Base-by-base conservation (phyloP, 169 alveolate genomes). In the Cryptosporidium bovis region DNA sequence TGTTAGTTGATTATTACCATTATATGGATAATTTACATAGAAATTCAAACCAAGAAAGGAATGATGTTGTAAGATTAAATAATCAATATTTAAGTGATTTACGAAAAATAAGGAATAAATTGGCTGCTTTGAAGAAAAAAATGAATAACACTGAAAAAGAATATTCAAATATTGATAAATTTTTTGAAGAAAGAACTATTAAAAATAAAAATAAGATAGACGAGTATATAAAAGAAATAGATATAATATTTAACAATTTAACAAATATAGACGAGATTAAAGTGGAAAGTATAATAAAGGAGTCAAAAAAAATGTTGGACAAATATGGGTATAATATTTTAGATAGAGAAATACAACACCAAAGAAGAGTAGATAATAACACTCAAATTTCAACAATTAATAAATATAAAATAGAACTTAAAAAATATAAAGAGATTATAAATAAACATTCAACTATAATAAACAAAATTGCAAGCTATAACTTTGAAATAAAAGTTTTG, bases 401-500 rank as follows among this genome's bases (percentile, higher is more conserved):
- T 51, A 69, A 64, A 20, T 3, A 31, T n/a, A 69, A 69, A 50
- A 31, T 20, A 10, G 68, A 69, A 1, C 5, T 69, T n/a, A 7
- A 27, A 8, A 48, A 12, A 18, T 24, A 50, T 4, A 69, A 56
- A 29, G 18, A 29, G 8, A 40, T 6, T 18, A 16, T 69, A 33
- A 36, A 69, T 8, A 53, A 18, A 31, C 40, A 56, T 16, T 31
- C 56, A n/a, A 31, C 18, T n/a, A 10, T 51, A n/a, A 36, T 69
- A 3, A 69, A 55, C 18, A 53, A 34, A 20, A 53, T 69, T 13
- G 31, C 83, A 53, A 56, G 20, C 10, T 56, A 53, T 56, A 56
- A 51, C 29, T 29, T 20, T 33, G 66, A 69, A 10, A 53, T 69
- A 29, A 51, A 64, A 20, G 56, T 51, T 69, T 33, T 69, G 27